Base-by-base conservation (phyloP, 2,329 filamentous ascomycete species). In the Pyrenochaeta sp. region DNA sequence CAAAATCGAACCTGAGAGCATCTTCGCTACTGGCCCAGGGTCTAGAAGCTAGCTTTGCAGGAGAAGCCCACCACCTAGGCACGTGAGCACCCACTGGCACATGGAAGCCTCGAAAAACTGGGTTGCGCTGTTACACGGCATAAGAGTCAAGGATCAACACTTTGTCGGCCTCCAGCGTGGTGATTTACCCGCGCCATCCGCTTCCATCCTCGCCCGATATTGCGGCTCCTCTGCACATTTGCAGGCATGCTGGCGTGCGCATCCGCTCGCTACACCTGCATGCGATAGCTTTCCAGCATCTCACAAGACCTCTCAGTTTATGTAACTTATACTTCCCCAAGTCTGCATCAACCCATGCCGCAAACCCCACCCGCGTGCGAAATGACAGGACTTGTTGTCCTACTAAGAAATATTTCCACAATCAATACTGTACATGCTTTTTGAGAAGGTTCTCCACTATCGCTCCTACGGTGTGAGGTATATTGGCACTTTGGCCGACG, bases 401-500 rank as follows among this genome's bases (percentile, higher is more conserved):
- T 20, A 39, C 17, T 4, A 11, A 23, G 14, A 23, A 4, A 11
- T 14, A 7, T 39, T 39, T 20, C 18, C 9, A 37, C 18, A 23
- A 6, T 10, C 2, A 10, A 39, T 39, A 21, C 21, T 39, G 18
- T 2, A 23, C 21, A 39, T 20, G 17, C 17, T 11, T n/a, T 20
- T n/a, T 11, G 2, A 10, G 20, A 39, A 10, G 3, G 6, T 12
- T 5, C 7, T 10, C 11, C 20, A 10, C 36, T 10, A 9, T 20
- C 12, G 20, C 20, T 23, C 9, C 21, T 20, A 21, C 17, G 15
- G 44, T 45, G 20, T 20, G 10, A 48, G n/a, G 10, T 51, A 55
- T 46, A 57, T 41, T 52, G 23, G 15, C 15, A 45, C 44, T 51
- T 39, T 51, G 6, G 11, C 17, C 27, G 20, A 40, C 61, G 58